Base-by-base conservation (phyloP, 768 basidiomycete species). In the Auricularia sp. region DNA sequence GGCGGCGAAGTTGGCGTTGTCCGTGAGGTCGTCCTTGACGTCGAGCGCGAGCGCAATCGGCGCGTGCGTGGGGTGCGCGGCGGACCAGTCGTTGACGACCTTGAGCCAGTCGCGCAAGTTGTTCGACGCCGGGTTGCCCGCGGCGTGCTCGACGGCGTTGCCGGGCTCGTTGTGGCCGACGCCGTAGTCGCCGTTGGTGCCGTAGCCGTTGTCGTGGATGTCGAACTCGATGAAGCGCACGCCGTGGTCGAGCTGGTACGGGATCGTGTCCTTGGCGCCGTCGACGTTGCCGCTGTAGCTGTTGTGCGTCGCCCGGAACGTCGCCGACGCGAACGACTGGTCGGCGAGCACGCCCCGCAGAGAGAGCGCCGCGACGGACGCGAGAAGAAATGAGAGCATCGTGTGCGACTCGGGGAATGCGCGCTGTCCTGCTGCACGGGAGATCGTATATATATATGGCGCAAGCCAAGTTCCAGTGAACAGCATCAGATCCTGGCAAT, bases 141-240 rank as follows among this genome's bases (percentile, higher is more conserved):
- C 14, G 8, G 56, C 33, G 56, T 59, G 56, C 2, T 59, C 56
- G 21, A 59, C 56, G 10, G 18, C 56, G 24, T 33, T 59, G 56
- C 56, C 56, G 2, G 56, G 56, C 4, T 35, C 56, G 29, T 29
- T 59, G 56, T 59, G 56, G 8, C 56, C 56, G 2, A 59, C 18
- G 29, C 29, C 8, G 33, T 59, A 59, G 29, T 59, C 56, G 16
- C 24, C 24, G 56, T 59, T 59, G 34, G 8, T 59, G 14, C 14
- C 24, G 56, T 33, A 59, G 8, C 34, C 34, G 56, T 29, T 59
- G 56, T 59, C 56, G 29, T 35, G 34, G 8, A 59, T 7, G 56
- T 59, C 56, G 29, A 59, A 59, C 56, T 59, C 56, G 56, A 59
- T 59, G 29, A 59, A 33, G 24, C 56, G 56, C 14, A 59, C 56